Conservation (phyloP, 2,329 filamentous ascomycete species). For the Teratosphaeria nubilosa region DNA sequence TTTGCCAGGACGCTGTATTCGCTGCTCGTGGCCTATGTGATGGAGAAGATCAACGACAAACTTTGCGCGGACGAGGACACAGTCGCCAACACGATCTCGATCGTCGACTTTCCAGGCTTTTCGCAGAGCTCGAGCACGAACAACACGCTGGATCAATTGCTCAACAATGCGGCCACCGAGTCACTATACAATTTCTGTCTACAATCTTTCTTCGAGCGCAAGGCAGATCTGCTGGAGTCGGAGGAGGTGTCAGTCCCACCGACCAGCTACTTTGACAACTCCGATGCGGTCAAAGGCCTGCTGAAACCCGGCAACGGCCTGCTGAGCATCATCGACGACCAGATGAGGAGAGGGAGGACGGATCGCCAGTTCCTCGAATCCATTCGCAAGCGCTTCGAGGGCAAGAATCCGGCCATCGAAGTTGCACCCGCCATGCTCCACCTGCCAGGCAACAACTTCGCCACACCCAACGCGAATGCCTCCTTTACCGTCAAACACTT, state of each 20-base stretch:
- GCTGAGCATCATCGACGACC: slow-evolving; percentile 89
- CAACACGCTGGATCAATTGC: slow-evolving; percentile 79
- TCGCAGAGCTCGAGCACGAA: slow-evolving; percentile 72
- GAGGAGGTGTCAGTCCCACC: slow-evolving; percentile 85
- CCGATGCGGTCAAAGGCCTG: slow-evolving; percentile 82
- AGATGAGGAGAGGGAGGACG: slow-evolving; percentile 78
- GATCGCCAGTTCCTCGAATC: slow-evolving; percentile 88
- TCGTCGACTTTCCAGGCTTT: slow-evolving; percentile 95
- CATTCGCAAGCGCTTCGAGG: slow-evolving; percentile 82
- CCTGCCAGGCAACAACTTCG: slow-evolving; percentile 80
- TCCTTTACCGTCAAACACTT: slow-evolving; percentile 90
- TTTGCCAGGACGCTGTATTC: slow-evolving; percentile 88
- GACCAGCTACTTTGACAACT: slow-evolving; percentile 97
- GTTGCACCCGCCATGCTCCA: slow-evolving; percentile 61
- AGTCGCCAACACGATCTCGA: slow-evolving; percentile 85
- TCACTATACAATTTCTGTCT: slow-evolving; percentile 86
- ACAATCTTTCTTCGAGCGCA: slow-evolving; percentile 91
- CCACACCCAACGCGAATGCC: slow-evolving; percentile 68
- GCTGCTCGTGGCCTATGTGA: slow-evolving; percentile 83
- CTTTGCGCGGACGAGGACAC: slow-evolving; percentile 73
- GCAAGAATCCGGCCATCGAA: slow-evolving; percentile 82
- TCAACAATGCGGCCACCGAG: slow-evolving; percentile 90
- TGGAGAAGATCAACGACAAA: slow-evolving; percentile 84
- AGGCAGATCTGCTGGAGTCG: slow-evolving; percentile 83
- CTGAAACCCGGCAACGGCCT: slow-evolving; percentile 88